These are phyloP conservation scores for Kurtzmaniella fragi DNA, from an alignment of 805 yeast species.

Conservation along the genomic window DNA sequence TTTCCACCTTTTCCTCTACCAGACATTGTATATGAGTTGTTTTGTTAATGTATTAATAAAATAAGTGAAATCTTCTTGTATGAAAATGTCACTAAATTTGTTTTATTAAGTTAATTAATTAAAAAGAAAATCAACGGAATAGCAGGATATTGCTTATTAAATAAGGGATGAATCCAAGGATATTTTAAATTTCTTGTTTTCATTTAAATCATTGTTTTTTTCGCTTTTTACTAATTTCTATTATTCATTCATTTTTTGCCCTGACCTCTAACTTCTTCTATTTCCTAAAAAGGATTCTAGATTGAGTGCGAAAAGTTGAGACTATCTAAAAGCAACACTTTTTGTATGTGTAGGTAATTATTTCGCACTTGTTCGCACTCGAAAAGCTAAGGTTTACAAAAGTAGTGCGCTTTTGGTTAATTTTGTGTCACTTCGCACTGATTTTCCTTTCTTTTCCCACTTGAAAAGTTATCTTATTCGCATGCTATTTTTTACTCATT, in stretches of 20 bases:
- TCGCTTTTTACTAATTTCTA: neutral
- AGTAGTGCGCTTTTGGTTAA: neutral
- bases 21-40: conserved; percentile 58
- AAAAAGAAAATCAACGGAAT: neutral
- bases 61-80: neutral
- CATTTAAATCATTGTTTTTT: neutral
- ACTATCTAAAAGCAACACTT: conserved; percentile 3
- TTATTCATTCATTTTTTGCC: too few species aligned
- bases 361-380: neutral
- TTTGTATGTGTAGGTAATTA: conserved; percentile 3
- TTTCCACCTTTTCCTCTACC: conserved; percentile 99
- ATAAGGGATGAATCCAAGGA: conserved; percentile 2
- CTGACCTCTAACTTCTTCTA: too few species aligned
- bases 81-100: neutral
- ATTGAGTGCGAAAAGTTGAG: conserved; percentile 5
- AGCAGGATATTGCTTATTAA: conserved; percentile 1
- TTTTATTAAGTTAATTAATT: conserved; percentile 1
- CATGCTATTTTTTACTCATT: conserved; percentile 2
- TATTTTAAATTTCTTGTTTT: neutral
- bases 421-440: neutral
- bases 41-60: neutral
- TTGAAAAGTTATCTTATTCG: neutral
- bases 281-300: too few species aligned
- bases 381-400: neutral
- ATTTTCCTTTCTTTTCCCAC: neutral